Evolutionary conservation across 768 basidiomycete species (phyloP).

Genomic region (Lactifluus piperatus): DNA sequence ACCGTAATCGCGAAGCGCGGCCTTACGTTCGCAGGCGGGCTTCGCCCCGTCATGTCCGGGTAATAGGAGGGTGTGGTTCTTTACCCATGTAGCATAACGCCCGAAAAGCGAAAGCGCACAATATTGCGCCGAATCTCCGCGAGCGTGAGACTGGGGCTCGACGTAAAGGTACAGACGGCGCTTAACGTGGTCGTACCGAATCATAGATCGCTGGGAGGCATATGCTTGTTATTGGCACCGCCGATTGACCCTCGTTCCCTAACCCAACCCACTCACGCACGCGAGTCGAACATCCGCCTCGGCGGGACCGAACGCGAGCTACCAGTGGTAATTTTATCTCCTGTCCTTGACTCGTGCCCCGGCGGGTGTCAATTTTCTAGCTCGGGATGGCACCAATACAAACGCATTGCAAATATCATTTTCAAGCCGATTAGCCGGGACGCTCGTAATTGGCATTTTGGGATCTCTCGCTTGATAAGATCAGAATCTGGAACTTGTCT

Average conservation of each 20-base stretch:
- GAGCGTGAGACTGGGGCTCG: background rate
- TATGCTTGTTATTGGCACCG: background rate
- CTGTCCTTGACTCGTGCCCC: background rate
- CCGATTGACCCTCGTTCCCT: background rate
- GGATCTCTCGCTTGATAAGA: conserved; percentile 7
- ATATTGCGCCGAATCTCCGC: conserved; percentile 11
- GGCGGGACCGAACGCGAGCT: background rate
- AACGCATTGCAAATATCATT: background rate
- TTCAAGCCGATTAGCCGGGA: background rate
- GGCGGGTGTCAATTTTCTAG: background rate
- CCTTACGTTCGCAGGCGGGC: conserved; percentile 9
- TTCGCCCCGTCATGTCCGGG: conserved; percentile 14
- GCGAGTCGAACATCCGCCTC: conserved; percentile 4
- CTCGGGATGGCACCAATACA: background rate
- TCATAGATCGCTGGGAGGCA: background rate
- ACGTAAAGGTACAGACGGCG: conserved; percentile 7
- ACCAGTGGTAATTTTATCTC: background rate
- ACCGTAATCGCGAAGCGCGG: conserved; percentile 11
- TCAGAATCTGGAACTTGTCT: conserved; percentile 10
- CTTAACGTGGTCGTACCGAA: background rate
- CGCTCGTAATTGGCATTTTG: background rate
- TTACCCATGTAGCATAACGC: background rate
- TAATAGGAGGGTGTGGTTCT: background rate
- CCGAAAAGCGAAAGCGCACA: background rate
- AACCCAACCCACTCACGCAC: background rate